Evolutionary conservation across 164 flowering plant species (phyloP), one percentile per base, ranked within the genome.

Genomic region (Magnolia sinica): DNA sequence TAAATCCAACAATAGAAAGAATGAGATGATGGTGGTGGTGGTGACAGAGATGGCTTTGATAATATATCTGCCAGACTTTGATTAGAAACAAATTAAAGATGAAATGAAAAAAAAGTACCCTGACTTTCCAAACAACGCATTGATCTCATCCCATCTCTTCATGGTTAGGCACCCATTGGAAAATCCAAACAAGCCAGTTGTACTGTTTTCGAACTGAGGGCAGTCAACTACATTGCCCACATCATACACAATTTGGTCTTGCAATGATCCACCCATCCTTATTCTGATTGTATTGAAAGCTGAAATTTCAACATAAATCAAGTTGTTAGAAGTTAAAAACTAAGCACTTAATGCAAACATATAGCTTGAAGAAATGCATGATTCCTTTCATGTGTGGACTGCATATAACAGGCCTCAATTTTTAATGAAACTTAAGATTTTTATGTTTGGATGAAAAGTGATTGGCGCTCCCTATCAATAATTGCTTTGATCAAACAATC

Each of bases 231-330:
- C 0, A 0, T 78, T 29, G 61, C 61, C 18, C 1, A 89, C 85
- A 3, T 86, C 70, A 79, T 89, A 92, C 24, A 85, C 0, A 27
- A 90, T 76, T 74, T 88, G 93, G 72, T 91, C 95, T 86, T 92
- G 90, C 74, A 89, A 13, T 23, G 97, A 91, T 8, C 97, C 95
- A 70, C 97, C 94, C 5, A 90, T 23, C 82, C 94, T 85, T 64
- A 92, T 81, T 77, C 92, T 81, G 70, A 89, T 50, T 19, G 82
- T 71, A 24, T 68, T 69, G 74, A 88, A 88, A 52, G 87, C 87
- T 87, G 84, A 14, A 79, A 70, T 66, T 61, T 45, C n/a, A 64
- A 72, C 23, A 9, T 9, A 58, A 61, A 63, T 59, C 7, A 37
- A 37, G 31, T 6, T 24, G 68, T 20, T 65, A 65, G 29, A 9